Base-by-base conservation (phyloP, 176 grass and related monocot genomes). In the Coix lacrymajobi region DNA sequence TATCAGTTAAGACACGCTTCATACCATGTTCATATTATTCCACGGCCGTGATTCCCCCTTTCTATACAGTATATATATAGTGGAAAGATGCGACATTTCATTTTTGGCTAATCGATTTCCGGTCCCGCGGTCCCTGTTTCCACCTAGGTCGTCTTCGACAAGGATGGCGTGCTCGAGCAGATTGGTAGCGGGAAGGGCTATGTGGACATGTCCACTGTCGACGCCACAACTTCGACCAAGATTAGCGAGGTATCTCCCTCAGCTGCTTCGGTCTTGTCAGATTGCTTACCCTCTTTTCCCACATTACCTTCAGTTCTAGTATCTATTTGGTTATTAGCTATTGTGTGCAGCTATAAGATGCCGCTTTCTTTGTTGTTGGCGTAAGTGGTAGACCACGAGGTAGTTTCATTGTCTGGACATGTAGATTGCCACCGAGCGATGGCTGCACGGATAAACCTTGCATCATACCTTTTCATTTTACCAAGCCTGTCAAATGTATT, bases 201-300 rank as follows among this genome's bases (percentile, higher is more conserved):
- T 75, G 85, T 98, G 69, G 93, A 98, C 85, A 98, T 98, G 96
- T 98, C 96, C 29, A 98, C 91, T 22, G 96, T 98, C n/a, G 96
- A 98, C 86, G 88, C 87, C 7, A 69, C 77, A 29, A 98, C 96
- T 77, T 98, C 96, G 43, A 82, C 79, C 71, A 93, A 93, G 84
- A 98, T 98, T 62, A 93, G 68, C 22, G 87, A 98, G 96, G 96
- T 89, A 67, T 86, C 25, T 44, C 24, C 12, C 80, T 70, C 10
- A n/a, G 19, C 36, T 38, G 68, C 1, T 14, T 4, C 0, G 5
- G 9, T 17, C 11, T 6, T n/a, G 3, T 57, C 74, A 45, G 16
- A 78, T 62, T 57, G 7, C 6, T 3, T 75, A 57, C 7, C 16
- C 40, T n/a, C 20, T 36, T 61, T 3, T 17, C 10, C 37, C 34